These are phyloP conservation scores for Citrus hindsii DNA, from an alignment of 345 rosid species.

Conservation along the genomic window DNA sequence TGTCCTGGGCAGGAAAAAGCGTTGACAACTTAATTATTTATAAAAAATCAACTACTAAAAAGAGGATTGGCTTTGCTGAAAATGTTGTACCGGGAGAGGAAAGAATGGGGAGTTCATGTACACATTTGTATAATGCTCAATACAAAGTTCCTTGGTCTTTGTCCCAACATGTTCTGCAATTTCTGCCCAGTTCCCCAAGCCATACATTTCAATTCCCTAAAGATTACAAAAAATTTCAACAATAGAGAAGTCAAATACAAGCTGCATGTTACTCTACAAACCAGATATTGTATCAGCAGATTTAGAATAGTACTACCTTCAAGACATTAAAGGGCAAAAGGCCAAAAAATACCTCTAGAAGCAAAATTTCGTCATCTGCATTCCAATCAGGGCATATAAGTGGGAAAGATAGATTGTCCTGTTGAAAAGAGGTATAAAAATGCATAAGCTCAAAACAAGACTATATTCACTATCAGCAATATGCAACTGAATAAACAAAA, in stretches of 20 bases:
- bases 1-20: slow-evolving; percentile 51
- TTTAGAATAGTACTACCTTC: background rate
- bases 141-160: slow-evolving; percentile 84
- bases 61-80: slow-evolving; percentile 12
- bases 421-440: slow-evolving; percentile 20
- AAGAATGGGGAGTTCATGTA: slow-evolving; percentile 83
- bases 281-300: slow-evolving; percentile 5
- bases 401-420: slow-evolving; percentile 88
- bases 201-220: slow-evolving; percentile 98
- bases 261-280: background rate
- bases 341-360: slow-evolving; percentile 65
- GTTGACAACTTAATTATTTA: background rate
- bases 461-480: slow-evolving; percentile 1
- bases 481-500: background rate
- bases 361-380: slow-evolving; percentile 97
- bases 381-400: slow-evolving; percentile 95
- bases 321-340: background rate
- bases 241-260: slow-evolving; percentile 1
- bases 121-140: slow-evolving; percentile 67
- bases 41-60: background rate
- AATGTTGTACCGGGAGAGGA: slow-evolving; percentile 78
- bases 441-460: background rate
- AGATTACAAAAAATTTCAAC: slow-evolving; percentile 11
- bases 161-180: slow-evolving; percentile 98
- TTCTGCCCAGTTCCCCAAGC: slow-evolving; percentile 95